Percentiles rank a stretch among this genome's conserved stretches.
These are phyloP conservation scores for Aphanomyces euteiches DNA, from an alignment of 352 stramenopile genomes.

Conservation along the genomic window DNA sequence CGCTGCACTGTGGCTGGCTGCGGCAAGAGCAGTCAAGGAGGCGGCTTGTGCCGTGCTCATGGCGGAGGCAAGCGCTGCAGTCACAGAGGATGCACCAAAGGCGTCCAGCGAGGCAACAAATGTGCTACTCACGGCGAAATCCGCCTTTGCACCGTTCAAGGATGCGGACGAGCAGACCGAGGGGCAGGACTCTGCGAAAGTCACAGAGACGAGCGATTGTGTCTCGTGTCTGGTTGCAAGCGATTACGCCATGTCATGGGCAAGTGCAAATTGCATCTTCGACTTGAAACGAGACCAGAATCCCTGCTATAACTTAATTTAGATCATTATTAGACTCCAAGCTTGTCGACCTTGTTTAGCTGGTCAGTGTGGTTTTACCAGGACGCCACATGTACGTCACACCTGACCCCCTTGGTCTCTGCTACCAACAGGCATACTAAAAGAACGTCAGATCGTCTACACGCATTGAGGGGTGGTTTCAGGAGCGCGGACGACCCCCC, in stretches of 20 bases:
- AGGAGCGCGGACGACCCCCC: too few relatives aligned
- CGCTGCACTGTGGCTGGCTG: slow-evolving; percentile 5
- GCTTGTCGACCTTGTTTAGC: background rate
- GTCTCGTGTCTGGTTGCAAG: slow-evolving; percentile 82
- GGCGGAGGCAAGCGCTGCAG: slow-evolving; percentile 78
- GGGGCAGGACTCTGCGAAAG: slow-evolving; percentile 80
- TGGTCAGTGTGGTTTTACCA: background rate
- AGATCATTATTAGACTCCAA: background rate
- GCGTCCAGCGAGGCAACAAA: slow-evolving; percentile 77
- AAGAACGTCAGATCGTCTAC: background rate
- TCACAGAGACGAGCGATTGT: slow-evolving; percentile 67
- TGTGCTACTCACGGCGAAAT: slow-evolving; percentile 79
- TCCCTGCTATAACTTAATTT: background rate
- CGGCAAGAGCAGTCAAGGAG: slow-evolving; percentile 43
- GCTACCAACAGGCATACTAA: background rate
- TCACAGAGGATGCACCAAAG: slow-evolving; percentile 64
- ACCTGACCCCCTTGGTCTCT: too few relatives aligned
- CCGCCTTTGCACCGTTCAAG: slow-evolving; percentile 81
- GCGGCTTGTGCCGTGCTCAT: slow-evolving; percentile 67
- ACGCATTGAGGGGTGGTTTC: too few relatives aligned
- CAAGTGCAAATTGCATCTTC: slow-evolving; percentile 65
- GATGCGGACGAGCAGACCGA: slow-evolving; percentile 73
- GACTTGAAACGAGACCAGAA: background rate
- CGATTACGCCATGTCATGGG: slow-evolving; percentile 84
- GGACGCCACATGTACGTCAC: background rate